phyloP scores from a whole-genome alignment of 768 basidiomycete species.

The Leccinum rimulosum region DNA sequence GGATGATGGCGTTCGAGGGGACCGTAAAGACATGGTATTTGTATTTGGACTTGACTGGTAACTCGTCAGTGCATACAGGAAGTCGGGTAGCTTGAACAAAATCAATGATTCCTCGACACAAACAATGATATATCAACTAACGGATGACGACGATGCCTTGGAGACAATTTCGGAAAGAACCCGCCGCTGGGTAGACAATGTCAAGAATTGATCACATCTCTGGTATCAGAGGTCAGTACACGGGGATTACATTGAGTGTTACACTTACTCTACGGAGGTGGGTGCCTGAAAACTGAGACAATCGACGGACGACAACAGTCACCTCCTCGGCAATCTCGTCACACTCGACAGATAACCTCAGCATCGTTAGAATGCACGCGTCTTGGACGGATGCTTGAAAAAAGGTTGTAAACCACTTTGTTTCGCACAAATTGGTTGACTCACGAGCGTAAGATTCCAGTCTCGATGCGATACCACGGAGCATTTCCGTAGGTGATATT shows the following conservation, averaged over 20 bases:
- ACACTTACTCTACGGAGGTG: constrained; percentile 57
- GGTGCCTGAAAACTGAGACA: constrained; percentile 45
- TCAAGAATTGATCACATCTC: constrained; percentile 72
- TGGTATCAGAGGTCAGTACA: constrained; percentile 28
- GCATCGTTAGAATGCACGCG: constrained; percentile 66
- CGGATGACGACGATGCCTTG: constrained; percentile 54
- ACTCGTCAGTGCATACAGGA: constrained; percentile 49
- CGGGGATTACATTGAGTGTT: neutral
- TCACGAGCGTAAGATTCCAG: constrained; percentile 44
- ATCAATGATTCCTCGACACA: constrained; percentile 5
- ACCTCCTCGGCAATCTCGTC: constrained; percentile 50
- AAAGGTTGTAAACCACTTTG: neutral
- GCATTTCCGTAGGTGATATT: constrained; percentile 46
- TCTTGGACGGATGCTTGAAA: constrained; percentile 68
- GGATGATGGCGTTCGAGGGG: constrained; percentile 9
- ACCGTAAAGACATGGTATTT: constrained; percentile 1
- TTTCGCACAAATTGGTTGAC: constrained; percentile 26
- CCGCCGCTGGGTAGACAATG: constrained; percentile 43
- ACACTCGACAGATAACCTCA: constrained; percentile 61
- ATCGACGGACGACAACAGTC: constrained; percentile 38
- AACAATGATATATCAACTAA: constrained; percentile 31
- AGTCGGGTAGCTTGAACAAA: constrained; percentile 63
- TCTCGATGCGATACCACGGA: constrained; percentile 44
- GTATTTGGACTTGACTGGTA: constrained; percentile 20
- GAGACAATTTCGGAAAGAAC: constrained; percentile 47